phyloP scores from a whole-genome alignment of 208 protist species.

The Leishmania arabica region DNA sequence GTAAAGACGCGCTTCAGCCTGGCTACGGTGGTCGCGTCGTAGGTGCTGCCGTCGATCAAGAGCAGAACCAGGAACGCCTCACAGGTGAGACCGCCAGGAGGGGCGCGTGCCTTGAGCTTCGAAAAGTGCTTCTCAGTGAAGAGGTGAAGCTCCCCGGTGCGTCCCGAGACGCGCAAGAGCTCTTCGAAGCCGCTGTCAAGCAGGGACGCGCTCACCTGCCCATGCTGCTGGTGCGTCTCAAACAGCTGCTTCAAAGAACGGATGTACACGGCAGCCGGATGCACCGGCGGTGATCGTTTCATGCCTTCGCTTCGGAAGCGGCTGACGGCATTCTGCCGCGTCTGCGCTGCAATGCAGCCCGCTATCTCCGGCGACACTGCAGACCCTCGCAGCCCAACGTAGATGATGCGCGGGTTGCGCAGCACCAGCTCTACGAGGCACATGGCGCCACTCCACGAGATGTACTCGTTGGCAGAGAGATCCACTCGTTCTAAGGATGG shows the following conservation, averaged over 20 bases:
- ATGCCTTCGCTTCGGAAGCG: slow-evolving; percentile 27
- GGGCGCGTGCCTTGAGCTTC: slow-evolving; percentile 44
- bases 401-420: slow-evolving; percentile 55
- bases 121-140: slow-evolving; percentile 28
- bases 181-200: slow-evolving; percentile 37
- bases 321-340: slow-evolving; percentile 55
- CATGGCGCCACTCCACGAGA: slow-evolving; percentile 85
- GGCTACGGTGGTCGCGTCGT: slow-evolving; percentile 42
- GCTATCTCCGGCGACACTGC: slow-evolving; percentile 34
- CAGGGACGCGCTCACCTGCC: slow-evolving; percentile 9
- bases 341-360: slow-evolving; percentile 56
- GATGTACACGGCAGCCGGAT: slow-evolving; percentile 65
- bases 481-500: slow-evolving; percentile 60
- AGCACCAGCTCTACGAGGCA: slow-evolving; percentile 59
- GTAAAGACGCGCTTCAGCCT: slow-evolving; percentile 51
- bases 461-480: slow-evolving; percentile 58
- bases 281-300: slow-evolving; percentile 40
- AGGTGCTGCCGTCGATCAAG: slow-evolving; percentile 52
- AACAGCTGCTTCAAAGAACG: slow-evolving; percentile 74
- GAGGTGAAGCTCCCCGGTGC: slow-evolving; percentile 11
- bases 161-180: slow-evolving; percentile 36
- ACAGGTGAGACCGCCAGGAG: slow-evolving; percentile 45
- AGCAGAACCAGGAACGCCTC: slow-evolving; percentile 70
- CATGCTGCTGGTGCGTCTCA: slow-evolving; percentile 12
- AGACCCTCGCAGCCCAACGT: slow-evolving; percentile 50